Base-by-base conservation (phyloP, 345 rosid species). In the Cardiospermum halicacabum region DNA sequence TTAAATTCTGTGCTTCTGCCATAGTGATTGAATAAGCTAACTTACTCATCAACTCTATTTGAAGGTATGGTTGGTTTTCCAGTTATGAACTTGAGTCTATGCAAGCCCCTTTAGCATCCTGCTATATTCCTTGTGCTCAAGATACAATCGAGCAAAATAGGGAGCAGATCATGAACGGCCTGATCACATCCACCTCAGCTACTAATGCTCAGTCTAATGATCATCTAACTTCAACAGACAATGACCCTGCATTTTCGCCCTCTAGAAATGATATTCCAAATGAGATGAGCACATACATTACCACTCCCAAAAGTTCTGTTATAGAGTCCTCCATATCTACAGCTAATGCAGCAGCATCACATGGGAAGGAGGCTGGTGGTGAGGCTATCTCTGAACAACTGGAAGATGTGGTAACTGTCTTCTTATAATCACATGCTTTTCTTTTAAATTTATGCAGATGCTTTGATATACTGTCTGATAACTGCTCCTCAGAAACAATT, bases 11-110 rank as follows among this genome's bases (percentile, higher is more conserved):
- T 62, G n/a, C 36, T 49, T 73, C n/a, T 53, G 8, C 65, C 9
- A 56, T 68, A 34, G 45, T 43, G 42, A 59, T 25, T 58, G 27
- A 57, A 58, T 55, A 42, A 19, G 49, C 47, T 66, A 50, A 53
- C 71, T 70, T 64, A 75, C 37, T 36, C 58, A 56, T 36, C n/a
- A 62, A 32, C 31, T 64, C 18, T 70, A 26, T 64, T 64, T 82
- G 80, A 82, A 95, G 99, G 96, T 95, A 95, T 76, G 99, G 97
- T 54, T 95, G 99, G 99, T 81, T 95, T 61, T 74, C 85, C 60
- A 67, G 72, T 62, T 27, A 69, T 31, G 75, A 76, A 64, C 63
- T 79, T 66, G 82, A 73, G 36, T 68, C 83, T 59, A 9, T 70
- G 63, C 83, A 76, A 80, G 67, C 73, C 56, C 70, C 79, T 63